Evolutionary conservation across 148 eudicot genomes (phyloP).

Genomic region (Rhododendron simsii): DNA sequence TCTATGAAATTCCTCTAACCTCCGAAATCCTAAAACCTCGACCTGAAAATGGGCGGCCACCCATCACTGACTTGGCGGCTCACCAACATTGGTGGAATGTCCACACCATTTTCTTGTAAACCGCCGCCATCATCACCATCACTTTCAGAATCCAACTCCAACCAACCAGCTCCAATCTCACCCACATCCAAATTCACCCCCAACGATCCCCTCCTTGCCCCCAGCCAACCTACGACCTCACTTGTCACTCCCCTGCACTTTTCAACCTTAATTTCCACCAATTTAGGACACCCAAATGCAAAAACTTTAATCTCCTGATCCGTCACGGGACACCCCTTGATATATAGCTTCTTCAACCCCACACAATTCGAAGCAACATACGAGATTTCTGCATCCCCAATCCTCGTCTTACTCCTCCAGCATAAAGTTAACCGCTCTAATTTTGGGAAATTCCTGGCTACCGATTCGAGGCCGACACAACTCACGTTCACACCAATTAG

Average conservation of each 20-base stretch:
- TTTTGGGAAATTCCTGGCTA: constrained; percentile 46
- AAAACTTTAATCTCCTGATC: constrained; percentile 58
- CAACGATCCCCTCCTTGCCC: constrained; percentile 42
- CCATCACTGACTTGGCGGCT: constrained; percentile 20
- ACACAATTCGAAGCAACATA: constrained; percentile 54
- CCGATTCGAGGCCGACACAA: constrained; percentile 38
- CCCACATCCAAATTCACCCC: constrained; percentile 51
- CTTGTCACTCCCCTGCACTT: constrained; percentile 63
- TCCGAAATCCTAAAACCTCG: constrained; percentile 47
- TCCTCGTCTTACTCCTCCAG: constrained; percentile 46
- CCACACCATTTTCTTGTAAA: constrained; percentile 14
- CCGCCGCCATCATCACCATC: too few species aligned
- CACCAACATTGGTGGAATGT: constrained; percentile 19
- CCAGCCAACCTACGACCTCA: constrained; percentile 47
- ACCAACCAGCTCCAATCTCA: constrained; percentile 39
- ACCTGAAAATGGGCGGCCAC: constrained; percentile 34
- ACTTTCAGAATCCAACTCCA: constrained; percentile 33
- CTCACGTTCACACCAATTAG: constrained; percentile 64
- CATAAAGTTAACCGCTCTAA: constrained; percentile 65
- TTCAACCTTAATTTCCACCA: constrained; percentile 75
- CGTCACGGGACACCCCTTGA: constrained; percentile 67
- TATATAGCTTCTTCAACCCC: constrained; percentile 70
- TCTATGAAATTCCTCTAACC: constrained; percentile 21
- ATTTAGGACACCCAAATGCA: constrained; percentile 68
- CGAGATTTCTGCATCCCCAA: constrained; percentile 59